These are phyloP conservation scores for Symbiodinium pilosum DNA, from an alignment of 73 alveolate species.

Conservation along the genomic window DNA sequence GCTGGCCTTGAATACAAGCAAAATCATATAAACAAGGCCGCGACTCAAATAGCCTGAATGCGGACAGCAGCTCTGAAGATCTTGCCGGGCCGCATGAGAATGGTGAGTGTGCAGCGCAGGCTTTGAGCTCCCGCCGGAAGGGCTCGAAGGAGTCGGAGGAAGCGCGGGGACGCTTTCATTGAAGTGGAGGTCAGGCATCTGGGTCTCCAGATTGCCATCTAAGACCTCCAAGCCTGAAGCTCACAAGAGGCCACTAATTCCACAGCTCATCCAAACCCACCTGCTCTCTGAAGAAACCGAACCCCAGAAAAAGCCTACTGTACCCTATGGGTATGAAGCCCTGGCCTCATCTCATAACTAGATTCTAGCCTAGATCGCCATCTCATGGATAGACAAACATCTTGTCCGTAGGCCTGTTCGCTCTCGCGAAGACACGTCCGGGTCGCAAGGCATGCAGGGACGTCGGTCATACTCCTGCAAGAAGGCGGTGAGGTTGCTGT, in stretches of 20 bases:
- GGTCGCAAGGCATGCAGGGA: conserved; percentile 15
- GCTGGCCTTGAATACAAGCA: neutral
- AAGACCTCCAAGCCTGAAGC: neutral
- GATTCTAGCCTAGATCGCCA: no score
- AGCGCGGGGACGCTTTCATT: conserved; percentile 4
- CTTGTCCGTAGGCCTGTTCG: neutral
- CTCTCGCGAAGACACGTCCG: conserved; percentile 3
- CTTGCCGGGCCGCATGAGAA: neutral
- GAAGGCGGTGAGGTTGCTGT: no score
- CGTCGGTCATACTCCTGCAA: no score
- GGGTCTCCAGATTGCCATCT: neutral
- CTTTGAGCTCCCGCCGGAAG: neutral
- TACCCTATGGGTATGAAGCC: no score
- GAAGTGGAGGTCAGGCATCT: neutral
- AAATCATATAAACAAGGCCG: no score
- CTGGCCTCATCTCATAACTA: no score
- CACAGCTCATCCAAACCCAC: neutral
- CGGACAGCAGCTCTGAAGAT: no score
- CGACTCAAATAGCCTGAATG: neutral
- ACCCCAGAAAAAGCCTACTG: no score
- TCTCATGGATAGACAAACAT: no score
- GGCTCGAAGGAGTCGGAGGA: conserved; percentile 10
- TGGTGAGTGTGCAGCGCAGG: neutral
- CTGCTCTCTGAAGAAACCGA: neutral
- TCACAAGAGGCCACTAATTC: no score